Evolutionary conservation across 2,329 filamentous ascomycete genomes (phyloP).

Genomic region (Microsporum ferrugineum): DNA sequence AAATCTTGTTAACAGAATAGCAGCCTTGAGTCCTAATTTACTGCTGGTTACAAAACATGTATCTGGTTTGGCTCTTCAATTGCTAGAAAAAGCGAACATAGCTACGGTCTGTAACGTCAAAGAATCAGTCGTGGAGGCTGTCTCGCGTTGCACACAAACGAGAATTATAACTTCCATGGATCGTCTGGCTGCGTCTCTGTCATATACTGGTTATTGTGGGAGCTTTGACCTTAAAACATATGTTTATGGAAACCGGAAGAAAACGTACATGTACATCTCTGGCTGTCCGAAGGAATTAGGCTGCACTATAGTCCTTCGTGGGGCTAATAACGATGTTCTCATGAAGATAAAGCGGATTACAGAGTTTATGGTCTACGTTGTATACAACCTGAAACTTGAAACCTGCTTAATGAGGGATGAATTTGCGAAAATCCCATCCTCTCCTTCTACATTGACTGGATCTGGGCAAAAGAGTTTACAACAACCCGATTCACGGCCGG

Average conservation of each 20-base stretch:
- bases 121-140: slow-evolving; percentile 85
- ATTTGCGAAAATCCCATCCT: slow-evolving; percentile 63
- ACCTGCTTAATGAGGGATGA: slow-evolving; percentile 90
- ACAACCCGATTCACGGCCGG: neutral
- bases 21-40: slow-evolving; percentile 70
- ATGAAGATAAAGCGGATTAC: slow-evolving; percentile 81
- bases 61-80: slow-evolving; percentile 78
- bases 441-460: slow-evolving; percentile 9
- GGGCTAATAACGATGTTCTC: slow-evolving; percentile 59
- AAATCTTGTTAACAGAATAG: slow-evolving; percentile 84
- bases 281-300: slow-evolving; percentile 82
- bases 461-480: slow-evolving; percentile 11
- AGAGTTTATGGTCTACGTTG: slow-evolving; percentile 98
- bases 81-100: slow-evolving; percentile 77
- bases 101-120: slow-evolving; percentile 96
- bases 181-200: slow-evolving; percentile 66
- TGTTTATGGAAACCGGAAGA: slow-evolving; percentile 71
- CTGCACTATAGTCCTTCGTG: slow-evolving; percentile 85
- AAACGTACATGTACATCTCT: slow-evolving; percentile 91
- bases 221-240: slow-evolving; percentile 95
- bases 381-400: slow-evolving; percentile 93
- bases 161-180: slow-evolving; percentile 91
- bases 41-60: slow-evolving; percentile 89
- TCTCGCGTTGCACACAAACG: slow-evolving; percentile 82
- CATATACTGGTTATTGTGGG: slow-evolving; percentile 66